Evolutionary conservation across 2,329 filamentous ascomycete species (phyloP).

Genomic region (Paramyrothecium roridum): DNA sequence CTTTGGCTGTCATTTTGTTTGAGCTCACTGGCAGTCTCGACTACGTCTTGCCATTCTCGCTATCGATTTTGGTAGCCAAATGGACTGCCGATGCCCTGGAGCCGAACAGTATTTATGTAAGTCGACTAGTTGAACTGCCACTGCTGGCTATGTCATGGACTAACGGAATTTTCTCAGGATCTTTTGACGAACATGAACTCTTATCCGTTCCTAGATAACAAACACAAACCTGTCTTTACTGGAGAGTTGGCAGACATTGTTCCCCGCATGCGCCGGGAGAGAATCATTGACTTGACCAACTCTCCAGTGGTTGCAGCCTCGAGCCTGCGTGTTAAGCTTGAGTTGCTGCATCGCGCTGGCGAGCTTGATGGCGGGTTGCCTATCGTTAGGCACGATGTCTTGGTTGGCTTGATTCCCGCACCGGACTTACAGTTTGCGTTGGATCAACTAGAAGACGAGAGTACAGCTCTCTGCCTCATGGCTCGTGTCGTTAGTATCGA

Average conservation of each 20-base stretch:
- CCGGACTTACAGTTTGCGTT: constrained; percentile 92
- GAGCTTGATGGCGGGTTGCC: constrained; percentile 91
- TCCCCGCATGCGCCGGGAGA: constrained; percentile 67
- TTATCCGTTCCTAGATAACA: constrained; percentile 97
- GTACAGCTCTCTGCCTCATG: constrained; percentile 77
- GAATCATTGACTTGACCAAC: constrained; percentile 83
- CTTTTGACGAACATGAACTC: constrained; percentile 95
- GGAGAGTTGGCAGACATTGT: constrained; percentile 85
- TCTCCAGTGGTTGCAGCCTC: constrained; percentile 77
- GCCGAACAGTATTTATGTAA: constrained; percentile 85
- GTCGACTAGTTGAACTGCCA: constrained; percentile 19
- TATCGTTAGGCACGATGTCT: constrained; percentile 72
- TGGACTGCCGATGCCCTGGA: constrained; percentile 97
- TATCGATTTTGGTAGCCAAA: constrained; percentile 91
- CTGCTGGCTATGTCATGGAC: neutral
- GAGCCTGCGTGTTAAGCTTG: constrained; percentile 75
- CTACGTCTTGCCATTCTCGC: constrained; percentile 90
- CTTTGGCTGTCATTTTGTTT: constrained; percentile 90
- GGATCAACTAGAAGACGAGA: constrained; percentile 77
- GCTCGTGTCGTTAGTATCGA: constrained; percentile 60
- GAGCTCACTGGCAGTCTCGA: constrained; percentile 93
- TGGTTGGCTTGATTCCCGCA: constrained; percentile 89
- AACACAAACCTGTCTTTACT: constrained; percentile 87
- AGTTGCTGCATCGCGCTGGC: constrained; percentile 76
- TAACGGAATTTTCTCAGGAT: constrained; percentile 54